Evolutionary conservation across 768 basidiomycete species (phyloP).

Genomic region (Tephrocybe sp.): DNA sequence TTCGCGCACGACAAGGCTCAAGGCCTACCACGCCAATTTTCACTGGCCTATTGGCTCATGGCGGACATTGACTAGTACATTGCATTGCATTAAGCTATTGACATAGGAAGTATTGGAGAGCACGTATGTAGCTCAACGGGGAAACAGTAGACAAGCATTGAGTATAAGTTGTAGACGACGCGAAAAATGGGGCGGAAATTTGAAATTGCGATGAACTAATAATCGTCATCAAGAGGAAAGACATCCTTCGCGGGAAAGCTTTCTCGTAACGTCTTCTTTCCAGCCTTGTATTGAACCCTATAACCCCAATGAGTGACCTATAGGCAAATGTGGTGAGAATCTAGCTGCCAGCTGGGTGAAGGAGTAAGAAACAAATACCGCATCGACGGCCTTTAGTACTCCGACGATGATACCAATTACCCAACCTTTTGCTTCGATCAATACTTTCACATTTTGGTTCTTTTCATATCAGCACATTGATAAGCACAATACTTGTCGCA

Average conservation of each 20-base stretch:
- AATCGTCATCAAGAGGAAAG: neutral
- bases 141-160: no score
- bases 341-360: neutral
- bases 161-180: no score
- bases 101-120: no score
- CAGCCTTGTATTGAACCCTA: slow-evolving; percentile 8
- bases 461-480: neutral
- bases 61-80: no score
- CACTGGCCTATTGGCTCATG: no score
- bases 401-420: slow-evolving; percentile 10
- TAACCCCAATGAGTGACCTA: slow-evolving; percentile 15
- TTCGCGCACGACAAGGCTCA: no score
- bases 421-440: slow-evolving; percentile 10
- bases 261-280: neutral
- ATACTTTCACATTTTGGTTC: slow-evolving; percentile 11
- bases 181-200: no score
- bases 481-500: neutral
- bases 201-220: neutral
- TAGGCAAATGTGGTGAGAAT: neutral
- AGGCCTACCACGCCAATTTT: no score
- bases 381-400: slow-evolving; percentile 8
- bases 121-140: no score
- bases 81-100: no score
- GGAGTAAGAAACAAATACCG: neutral
- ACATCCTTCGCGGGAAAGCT: slow-evolving; percentile 10